Conservation (phyloP, 1,284 basidiomycete species). For the Porogramme epimiltina region DNA sequence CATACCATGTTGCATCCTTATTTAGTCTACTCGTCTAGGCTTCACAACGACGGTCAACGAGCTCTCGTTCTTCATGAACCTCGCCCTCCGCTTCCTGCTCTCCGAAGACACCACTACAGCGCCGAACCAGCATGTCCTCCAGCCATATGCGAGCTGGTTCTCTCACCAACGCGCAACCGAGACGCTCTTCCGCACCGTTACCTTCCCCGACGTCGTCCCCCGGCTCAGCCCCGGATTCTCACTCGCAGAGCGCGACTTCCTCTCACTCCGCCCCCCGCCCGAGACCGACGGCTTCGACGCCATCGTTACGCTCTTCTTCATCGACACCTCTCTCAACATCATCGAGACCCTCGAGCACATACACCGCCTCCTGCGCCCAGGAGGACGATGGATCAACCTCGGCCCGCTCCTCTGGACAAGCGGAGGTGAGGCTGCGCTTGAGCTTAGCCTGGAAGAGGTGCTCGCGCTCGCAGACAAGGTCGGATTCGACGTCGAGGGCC, state of each 20-base stretch:
- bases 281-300: constrained; percentile 46
- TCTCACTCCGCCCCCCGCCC: constrained; percentile 35
- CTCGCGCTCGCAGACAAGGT: constrained; percentile 46
- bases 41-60: constrained; percentile 61
- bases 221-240: constrained; percentile 40
- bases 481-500: constrained; percentile 45
- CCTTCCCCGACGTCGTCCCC: constrained; percentile 63
- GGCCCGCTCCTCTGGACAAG: constrained; percentile 67
- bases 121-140: constrained; percentile 49
- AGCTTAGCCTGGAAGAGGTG: constrained; percentile 65
- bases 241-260: constrained; percentile 56
- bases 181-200: constrained; percentile 49
- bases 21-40: constrained; percentile 38
- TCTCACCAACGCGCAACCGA: constrained; percentile 61
- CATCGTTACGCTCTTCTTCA: constrained; percentile 70
- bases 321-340: constrained; percentile 66
- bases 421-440: constrained; percentile 53
- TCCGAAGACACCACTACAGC: constrained; percentile 44
- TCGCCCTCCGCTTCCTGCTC: constrained; percentile 58
- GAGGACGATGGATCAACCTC: constrained; percentile 68
- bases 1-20: neutral
- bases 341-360: constrained; percentile 57
- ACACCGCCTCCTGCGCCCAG: constrained; percentile 51
- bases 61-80: constrained; percentile 64
- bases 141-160: constrained; percentile 68